Evolutionary conservation across 768 basidiomycete genomes (phyloP), one percentile per base, ranked within the genome.

Genomic region (Lactarius hengduanensis): DNA sequence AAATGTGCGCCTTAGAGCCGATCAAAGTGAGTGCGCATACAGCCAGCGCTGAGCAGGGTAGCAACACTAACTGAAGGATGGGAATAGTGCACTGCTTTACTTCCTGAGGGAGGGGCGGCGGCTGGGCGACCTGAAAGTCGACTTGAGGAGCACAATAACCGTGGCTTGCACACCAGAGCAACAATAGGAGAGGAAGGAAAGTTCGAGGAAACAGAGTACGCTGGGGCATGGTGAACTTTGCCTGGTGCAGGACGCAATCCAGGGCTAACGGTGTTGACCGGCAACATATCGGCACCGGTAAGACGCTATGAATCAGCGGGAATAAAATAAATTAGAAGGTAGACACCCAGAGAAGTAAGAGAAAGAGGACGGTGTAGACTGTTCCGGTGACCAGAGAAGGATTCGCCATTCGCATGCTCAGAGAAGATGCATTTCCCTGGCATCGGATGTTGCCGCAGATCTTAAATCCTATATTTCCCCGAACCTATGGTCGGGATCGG

Each of bases 101-200:
- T 71, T 83, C 76, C 56, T 76, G 74, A 13, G 91, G 89, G n/a
- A 91, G 78, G 3, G 86, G 82, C 15, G 87, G 88, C 4, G 91
- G 89, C 69, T 91, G 85, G 11, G 86, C 80, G 62, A 92, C 88
- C 73, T 91, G 89, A 73, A 92, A 92, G 73, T 85, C 78, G 47
- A 82, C 79, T n/a, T 82, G 75, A 15, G 8, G 45, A 22, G 72
- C 74, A 8, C 77, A 73, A 26, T 58, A 58, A 26, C 69, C 68
- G 3, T 68, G 62, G n/a, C 20, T 32, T 53, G 62, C 18, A 13
- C 59, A 65, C 5, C 71, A 58, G 16, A 67, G 45, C n/a, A 47
- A 47, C n/a, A 47, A 54, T 20, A 67, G 57, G 9, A 59, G 63
- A 20, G 72, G 58, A 36, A 43, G 47, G 5, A 11, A 28, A 20